phyloP scores from a whole-genome alignment of 2,329 filamentous ascomycete species.

The Microthyrium microscopicum region DNA sequence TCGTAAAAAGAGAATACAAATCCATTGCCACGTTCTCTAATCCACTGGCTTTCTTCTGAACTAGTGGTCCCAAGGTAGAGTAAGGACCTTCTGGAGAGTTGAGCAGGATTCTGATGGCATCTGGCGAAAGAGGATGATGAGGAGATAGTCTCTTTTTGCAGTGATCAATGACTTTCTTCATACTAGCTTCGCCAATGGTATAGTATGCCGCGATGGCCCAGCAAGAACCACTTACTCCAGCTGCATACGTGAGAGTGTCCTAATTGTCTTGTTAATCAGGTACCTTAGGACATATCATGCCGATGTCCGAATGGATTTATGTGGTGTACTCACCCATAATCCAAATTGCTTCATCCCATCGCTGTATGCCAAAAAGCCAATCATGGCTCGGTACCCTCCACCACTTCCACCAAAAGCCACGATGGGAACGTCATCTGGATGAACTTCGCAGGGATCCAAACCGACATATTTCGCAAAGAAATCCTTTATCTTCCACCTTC shows the following conservation, averaged over 20 bases:
- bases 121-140: constrained; percentile 17
- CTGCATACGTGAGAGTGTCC: constrained; percentile 1
- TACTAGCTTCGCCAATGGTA: constrained; percentile 15
- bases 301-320: no score
- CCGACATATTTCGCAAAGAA: constrained; percentile 17
- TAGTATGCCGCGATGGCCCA: constrained; percentile 16
- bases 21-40: constrained; percentile 18
- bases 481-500: constrained; percentile 13
- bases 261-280: no score
- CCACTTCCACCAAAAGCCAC: constrained; percentile 18
- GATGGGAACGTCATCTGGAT: constrained; percentile 17
- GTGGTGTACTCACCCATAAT: no score
- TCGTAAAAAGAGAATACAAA: constrained; percentile 17
- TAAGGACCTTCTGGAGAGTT: constrained; percentile 14
- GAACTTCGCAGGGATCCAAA: constrained; percentile 13
- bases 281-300: no score
- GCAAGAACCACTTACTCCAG: constrained; percentile 1
- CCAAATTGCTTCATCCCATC: constrained; percentile 12
- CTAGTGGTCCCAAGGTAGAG: constrained; percentile 15
- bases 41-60: constrained; percentile 17
- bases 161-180: constrained; percentile 16
- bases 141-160: constrained; percentile 18
- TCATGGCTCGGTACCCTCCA: constrained; percentile 17
- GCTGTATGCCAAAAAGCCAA: constrained; percentile 15
- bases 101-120: constrained; percentile 16